A percentile compares a stretch with the other conserved stretches of the same genome.
Conservation (phyloP, 148 eudicot species). For the Cornus suecica region DNA sequence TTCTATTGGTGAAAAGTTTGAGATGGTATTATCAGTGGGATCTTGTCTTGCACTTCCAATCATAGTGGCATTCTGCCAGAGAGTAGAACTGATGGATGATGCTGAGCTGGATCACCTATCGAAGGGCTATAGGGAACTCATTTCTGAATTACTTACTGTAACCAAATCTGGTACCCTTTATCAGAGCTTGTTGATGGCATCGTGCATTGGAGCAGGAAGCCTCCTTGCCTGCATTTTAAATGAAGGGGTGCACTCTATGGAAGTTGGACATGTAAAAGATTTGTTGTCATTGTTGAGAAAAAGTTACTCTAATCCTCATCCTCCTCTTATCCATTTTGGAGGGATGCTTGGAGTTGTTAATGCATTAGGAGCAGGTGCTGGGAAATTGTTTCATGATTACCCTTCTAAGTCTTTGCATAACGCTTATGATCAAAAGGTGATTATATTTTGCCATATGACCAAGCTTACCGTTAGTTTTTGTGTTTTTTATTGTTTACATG, state of each 20-base stretch:
- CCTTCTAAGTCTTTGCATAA: conserved; percentile 25
- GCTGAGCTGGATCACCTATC: conserved; percentile 49
- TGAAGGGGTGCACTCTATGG: conserved; percentile 59
- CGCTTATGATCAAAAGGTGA: conserved; percentile 41
- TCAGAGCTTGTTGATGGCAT: conserved; percentile 74
- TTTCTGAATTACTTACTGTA: conserved; percentile 47
- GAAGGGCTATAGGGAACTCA: conserved; percentile 52
- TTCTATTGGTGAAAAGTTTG: conserved; percentile 16
- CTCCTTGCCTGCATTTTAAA: conserved; percentile 61
- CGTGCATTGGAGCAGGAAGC: conserved; percentile 81
- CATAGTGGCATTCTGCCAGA: conserved; percentile 65
- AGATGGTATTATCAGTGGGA: conserved; percentile 44
- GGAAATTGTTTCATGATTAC: conserved; percentile 32
- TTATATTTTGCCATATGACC: conserved; percentile 4
- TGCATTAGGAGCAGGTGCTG: conserved; percentile 88
- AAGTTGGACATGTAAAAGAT: conserved; percentile 45
- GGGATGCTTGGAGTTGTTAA: conserved; percentile 88
- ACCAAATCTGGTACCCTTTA: conserved; percentile 41
- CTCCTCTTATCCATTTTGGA: conserved; percentile 74
- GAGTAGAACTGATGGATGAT: conserved; percentile 68
- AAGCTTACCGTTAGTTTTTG: not conserved
- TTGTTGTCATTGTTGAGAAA: conserved; percentile 50
- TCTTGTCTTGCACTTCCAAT: conserved; percentile 81
- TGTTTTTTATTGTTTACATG: not conserved
- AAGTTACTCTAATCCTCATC: conserved; percentile 57